These are phyloP conservation scores for Hansfordia pulvinata DNA, from an alignment of 2,329 filamentous ascomycete genomes.

Conservation along the genomic window DNA sequence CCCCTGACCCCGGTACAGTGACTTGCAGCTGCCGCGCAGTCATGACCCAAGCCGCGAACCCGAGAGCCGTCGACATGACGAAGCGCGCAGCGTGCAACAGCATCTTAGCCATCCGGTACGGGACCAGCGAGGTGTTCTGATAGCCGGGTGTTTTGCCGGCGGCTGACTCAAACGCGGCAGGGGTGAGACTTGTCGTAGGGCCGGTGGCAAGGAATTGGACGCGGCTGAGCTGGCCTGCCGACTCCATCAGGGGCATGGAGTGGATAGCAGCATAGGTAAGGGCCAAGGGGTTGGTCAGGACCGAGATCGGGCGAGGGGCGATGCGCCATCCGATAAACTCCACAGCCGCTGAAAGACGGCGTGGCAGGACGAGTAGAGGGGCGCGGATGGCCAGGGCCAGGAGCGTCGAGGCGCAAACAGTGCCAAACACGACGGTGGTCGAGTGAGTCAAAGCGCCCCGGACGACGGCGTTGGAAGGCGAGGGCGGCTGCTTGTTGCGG, in stretches of 20 bases:
- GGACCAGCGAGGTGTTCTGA: slow-evolving; percentile 45
- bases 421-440: slow-evolving; percentile 77
- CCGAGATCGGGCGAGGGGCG: slow-evolving; percentile 72
- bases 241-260: slow-evolving; percentile 65
- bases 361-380: slow-evolving; percentile 72
- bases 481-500: slow-evolving; percentile 64
- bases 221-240: slow-evolving; percentile 67
- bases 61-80: slow-evolving; percentile 79
- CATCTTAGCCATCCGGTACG: slow-evolving; percentile 83
- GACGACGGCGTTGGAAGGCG: slow-evolving; percentile 70
- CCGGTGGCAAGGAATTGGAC: slow-evolving; percentile 69
- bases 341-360: slow-evolving; percentile 49
- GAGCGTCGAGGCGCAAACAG: slow-evolving; percentile 78
- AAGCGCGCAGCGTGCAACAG: slow-evolving; percentile 82
- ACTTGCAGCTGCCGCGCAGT: slow-evolving; percentile 70
- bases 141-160: too few species aligned
- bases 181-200: slow-evolving; percentile 59
- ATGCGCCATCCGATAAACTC: slow-evolving; percentile 66
- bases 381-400: slow-evolving; percentile 69
- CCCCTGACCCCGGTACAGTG: slow-evolving; percentile 33
- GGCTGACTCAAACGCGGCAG: slow-evolving; percentile 33
- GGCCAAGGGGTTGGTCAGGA: slow-evolving; percentile 80
- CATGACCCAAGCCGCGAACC: slow-evolving; percentile 93
- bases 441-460: slow-evolving; percentile 72
- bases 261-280: slow-evolving; percentile 92